Percentiles rank a stretch among this genome's conserved stretches.
These are phyloP conservation scores for Acmispon strigosus DNA, from an alignment of 306 rosid species.

Conservation along the genomic window DNA sequence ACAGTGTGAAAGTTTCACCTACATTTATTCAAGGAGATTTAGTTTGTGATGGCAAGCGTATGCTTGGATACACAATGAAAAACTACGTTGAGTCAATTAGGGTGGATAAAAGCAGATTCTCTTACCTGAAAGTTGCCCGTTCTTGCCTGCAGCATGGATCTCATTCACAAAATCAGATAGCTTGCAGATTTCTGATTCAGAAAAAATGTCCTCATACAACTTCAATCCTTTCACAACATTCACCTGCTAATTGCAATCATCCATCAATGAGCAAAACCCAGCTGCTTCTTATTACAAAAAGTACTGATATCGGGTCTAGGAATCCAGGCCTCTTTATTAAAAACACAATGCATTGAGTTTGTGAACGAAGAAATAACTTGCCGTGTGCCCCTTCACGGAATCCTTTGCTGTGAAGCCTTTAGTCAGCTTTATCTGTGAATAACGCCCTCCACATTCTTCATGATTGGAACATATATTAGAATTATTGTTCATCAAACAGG, in stretches of 20 bases:
- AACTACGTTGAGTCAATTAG: no score
- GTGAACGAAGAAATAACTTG: conserved; percentile 46
- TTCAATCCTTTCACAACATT: conserved; percentile 92
- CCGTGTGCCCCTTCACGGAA: conserved; percentile 75
- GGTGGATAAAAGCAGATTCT: no score
- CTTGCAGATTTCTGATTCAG: conserved; percentile 60
- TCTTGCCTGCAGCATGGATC: conserved; percentile 65
- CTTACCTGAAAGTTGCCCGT: conserved; percentile 85
- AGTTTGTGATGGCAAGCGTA: background rate
- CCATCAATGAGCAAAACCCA: conserved; percentile 27
- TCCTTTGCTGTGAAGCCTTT: conserved; percentile 89
- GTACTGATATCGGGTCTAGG: background rate
- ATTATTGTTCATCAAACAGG: conserved; percentile 20
- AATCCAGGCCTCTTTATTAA: conserved; percentile 15
- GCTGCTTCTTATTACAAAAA: conserved; percentile 28
- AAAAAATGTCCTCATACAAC: conserved; percentile 67
- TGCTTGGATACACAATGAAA: no score
- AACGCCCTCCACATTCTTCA: conserved; percentile 78
- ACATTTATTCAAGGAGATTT: conserved; percentile 14
- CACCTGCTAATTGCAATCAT: conserved; percentile 54
- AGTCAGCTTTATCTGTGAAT: conserved; percentile 58
- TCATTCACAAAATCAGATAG: conserved; percentile 66
- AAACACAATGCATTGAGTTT: conserved; percentile 13
- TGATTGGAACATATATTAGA: conserved; percentile 71
- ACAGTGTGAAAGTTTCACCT: conserved; percentile 87